Base-by-base conservation (phyloP, 768 basidiomycete species). In the Bullera alba region DNA sequence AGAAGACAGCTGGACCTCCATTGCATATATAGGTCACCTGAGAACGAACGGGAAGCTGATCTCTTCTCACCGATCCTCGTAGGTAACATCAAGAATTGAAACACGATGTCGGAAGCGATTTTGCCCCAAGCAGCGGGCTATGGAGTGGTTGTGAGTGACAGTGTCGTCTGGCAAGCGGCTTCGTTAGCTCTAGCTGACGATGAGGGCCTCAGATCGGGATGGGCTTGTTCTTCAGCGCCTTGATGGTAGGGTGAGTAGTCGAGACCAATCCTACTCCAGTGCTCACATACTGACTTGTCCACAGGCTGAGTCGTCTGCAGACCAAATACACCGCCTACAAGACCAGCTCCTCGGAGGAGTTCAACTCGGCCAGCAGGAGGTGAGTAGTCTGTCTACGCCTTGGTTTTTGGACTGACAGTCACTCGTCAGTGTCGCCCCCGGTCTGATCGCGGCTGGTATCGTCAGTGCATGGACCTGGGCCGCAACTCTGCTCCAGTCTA, bases 381-480 rank as follows among this genome's bases (percentile, higher is more conserved):
- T 67, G 38, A 44, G 61, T n/a, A 16, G 7, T 10, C 19, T 14
- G 21, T 8, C 25, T 44, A 46, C 38, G 7, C 23, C 2, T 25
- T 12, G 15, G 32, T 34, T 2, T 32, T 23, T 8, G 46, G 15
- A 27, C n/a, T 27, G 30, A 58, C 45, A 8, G 14, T 15, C 14
- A 10, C 14, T 17, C 17, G 23, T n/a, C 42, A 63, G 83, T 49
- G 80, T 93, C 48, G 91, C 91, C 58, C 88, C 92, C 6, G 91
- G 91, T 12, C 77, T 96, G 38, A 91, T 95, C 51, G 89, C 90
- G 0, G 82, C 87, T 25, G 91, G 91, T 1, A 92, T 95, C 52
- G 89, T 93, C 19, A 85, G 83, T 17, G 88, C 90, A 0, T 92
- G 89, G 88, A 90, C 87, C n/a, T 66, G 72, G 72, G 73, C 74